phyloP scores from a whole-genome alignment of 805 yeast species.

The Zygosaccharomyces pseudorouxii region DNA sequence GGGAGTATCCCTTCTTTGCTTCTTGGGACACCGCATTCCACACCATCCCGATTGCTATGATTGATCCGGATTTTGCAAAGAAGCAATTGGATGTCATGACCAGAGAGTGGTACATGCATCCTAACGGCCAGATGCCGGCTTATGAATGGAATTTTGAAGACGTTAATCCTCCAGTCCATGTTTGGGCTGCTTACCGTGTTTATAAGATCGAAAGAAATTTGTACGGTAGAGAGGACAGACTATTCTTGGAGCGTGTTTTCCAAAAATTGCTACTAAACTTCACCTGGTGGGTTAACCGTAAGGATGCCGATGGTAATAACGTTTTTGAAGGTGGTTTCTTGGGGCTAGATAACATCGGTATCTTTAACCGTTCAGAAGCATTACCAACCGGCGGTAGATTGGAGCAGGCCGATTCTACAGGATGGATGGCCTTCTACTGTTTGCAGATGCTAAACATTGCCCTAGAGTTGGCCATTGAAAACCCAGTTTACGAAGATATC shows the following conservation, averaged over 20 bases:
- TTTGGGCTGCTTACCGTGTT: constrained; percentile 88
- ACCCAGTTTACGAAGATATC: constrained; percentile 85
- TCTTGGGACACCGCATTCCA: constrained; percentile 98
- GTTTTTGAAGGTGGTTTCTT: constrained; percentile 92
- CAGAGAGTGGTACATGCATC: constrained; percentile 97
- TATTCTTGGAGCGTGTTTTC: constrained; percentile 85
- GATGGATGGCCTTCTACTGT: constrained; percentile 95
- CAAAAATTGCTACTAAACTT: constrained; percentile 84
- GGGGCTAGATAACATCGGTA: constrained; percentile 89
- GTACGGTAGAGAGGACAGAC: constrained; percentile 76
- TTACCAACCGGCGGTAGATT: constrained; percentile 86
- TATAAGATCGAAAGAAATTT: constrained; percentile 82
- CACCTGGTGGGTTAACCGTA: constrained; percentile 97
- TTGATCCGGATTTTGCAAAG: constrained; percentile 89
- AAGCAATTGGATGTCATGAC: constrained; percentile 79
- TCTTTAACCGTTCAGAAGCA: constrained; percentile 89
- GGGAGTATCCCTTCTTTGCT: constrained; percentile 95
- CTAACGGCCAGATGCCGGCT: constrained; percentile 96
- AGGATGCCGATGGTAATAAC: constrained; percentile 80
- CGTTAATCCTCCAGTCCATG: constrained; percentile 97
- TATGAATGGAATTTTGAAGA: constrained; percentile 95
- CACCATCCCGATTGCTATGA: constrained; percentile 86
- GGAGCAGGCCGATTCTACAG: constrained; percentile 94
- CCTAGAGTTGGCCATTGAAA: constrained; percentile 77
- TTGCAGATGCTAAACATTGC: constrained; percentile 91